A percentile compares a stretch with the other conserved stretches of the same genome.
Evolutionary conservation across 495 filamentous ascomycete genomes (phyloP).

Genomic region (Podospora didyma): DNA sequence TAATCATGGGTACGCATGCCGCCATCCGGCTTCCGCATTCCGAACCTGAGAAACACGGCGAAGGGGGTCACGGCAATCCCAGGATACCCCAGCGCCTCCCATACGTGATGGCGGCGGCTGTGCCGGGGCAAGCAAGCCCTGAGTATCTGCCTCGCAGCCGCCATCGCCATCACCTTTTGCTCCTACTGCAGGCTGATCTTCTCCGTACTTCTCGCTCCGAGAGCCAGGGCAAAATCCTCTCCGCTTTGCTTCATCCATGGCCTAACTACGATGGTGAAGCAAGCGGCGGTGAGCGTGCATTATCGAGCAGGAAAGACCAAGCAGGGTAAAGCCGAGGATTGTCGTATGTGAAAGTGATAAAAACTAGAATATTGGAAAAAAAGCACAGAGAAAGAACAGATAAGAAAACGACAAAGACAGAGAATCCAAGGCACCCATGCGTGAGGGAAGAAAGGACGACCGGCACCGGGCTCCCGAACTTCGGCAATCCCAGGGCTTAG

Average conservation of each 20-base stretch:
- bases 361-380: neutral
- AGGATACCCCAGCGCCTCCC: neutral
- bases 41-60: neutral
- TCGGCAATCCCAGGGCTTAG: neutral
- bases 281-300: neutral
- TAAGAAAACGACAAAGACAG: neutral
- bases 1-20: no score
- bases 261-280: neutral
- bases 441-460: neutral
- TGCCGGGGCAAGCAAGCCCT: slow-evolving; percentile 13
- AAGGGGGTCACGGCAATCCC: neutral
- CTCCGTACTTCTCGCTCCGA: neutral
- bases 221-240: neutral
- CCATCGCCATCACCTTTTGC: neutral
- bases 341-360: no score
- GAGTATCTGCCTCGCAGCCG: slow-evolving; percentile 8
- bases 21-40: neutral
- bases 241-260: neutral
- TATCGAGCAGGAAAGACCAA: no score
- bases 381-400: neutral
- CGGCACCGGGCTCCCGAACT: neutral
- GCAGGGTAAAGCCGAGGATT: no score
- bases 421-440: neutral
- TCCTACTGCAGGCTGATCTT: no score
- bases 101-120: neutral